Percentiles rank a stretch among this genome's conserved stretches.
These are phyloP conservation scores for Berberis thunbergii DNA, from an alignment of 164 flowering plant species.

Conservation along the genomic window DNA sequence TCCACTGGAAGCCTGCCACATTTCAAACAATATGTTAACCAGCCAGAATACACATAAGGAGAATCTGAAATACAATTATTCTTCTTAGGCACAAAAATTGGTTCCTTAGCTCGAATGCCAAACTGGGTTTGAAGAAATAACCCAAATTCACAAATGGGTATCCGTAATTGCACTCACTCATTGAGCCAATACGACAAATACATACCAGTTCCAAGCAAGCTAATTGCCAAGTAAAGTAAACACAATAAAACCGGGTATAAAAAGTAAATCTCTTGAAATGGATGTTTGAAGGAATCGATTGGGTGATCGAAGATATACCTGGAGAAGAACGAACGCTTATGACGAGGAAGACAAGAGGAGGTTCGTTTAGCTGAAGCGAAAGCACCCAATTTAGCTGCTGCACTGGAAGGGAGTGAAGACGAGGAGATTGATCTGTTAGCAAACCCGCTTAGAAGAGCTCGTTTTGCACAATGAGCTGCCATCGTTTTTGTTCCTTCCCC, in stretches of 20 bases:
- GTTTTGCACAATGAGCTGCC: slow-evolving; percentile 31
- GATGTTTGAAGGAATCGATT: neutral
- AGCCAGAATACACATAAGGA: too few relatives aligned
- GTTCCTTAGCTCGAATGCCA: too few relatives aligned
- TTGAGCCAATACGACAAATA: too few relatives aligned
- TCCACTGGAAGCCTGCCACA: slow-evolving; percentile 53
- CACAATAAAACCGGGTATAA: too few relatives aligned
- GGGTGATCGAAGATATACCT: slow-evolving; percentile 12
- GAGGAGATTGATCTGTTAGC: slow-evolving; percentile 5
- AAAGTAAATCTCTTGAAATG: too few relatives aligned
- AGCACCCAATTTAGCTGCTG: slow-evolving; percentile 17
- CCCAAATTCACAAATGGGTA: too few relatives aligned
- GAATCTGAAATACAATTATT: too few relatives aligned
- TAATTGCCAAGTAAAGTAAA: too few relatives aligned
- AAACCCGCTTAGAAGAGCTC: slow-evolving; percentile 15
- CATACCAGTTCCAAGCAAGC: too few relatives aligned
- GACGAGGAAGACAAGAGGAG: slow-evolving; percentile 17
- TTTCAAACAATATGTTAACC: neutral
- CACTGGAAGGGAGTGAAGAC: slow-evolving; percentile 13
- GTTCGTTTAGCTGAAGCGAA: slow-evolving; percentile 17
- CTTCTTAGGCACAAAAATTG: too few relatives aligned
- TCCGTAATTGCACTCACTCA: too few relatives aligned
- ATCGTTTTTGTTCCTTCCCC: slow-evolving; percentile 6
- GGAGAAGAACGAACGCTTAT: slow-evolving; percentile 12
- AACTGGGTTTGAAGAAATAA: too few relatives aligned